These are phyloP conservation scores for Endocalyx cinctus DNA, from an alignment of 2,329 filamentous ascomycete genomes.

Conservation along the genomic window DNA sequence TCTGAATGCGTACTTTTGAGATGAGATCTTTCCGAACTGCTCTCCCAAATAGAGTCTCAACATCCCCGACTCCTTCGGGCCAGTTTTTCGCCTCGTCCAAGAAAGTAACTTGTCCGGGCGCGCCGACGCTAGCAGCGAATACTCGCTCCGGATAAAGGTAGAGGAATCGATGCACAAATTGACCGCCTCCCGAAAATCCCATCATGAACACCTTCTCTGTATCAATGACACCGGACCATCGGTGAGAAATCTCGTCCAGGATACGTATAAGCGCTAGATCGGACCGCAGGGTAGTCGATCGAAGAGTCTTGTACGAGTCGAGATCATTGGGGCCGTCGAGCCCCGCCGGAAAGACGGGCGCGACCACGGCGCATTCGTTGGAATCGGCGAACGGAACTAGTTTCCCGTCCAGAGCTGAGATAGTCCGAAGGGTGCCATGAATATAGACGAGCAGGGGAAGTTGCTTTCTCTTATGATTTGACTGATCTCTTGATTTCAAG, in stretches of 20 bases:
- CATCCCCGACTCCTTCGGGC: constrained; percentile 16
- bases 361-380: constrained; percentile 21
- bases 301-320: constrained; percentile 24
- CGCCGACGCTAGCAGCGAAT: constrained; percentile 23
- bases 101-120: constrained; percentile 23
- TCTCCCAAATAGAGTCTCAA: constrained; percentile 12
- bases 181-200: constrained; percentile 28
- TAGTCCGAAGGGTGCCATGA: constrained; percentile 24
- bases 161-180: constrained; percentile 27
- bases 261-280: constrained; percentile 24
- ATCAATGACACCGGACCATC: constrained; percentile 25
- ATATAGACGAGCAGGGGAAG: constrained; percentile 24
- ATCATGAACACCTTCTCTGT: constrained; percentile 22
- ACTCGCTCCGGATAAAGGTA: constrained; percentile 27
- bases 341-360: constrained; percentile 26
- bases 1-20: constrained; percentile 12
- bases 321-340: constrained; percentile 24
- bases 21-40: constrained; percentile 11
- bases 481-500: too few species aligned
- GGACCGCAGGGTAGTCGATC: constrained; percentile 15
- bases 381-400: constrained; percentile 21
- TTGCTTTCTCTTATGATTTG: constrained; percentile 15
- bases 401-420: constrained; percentile 9
- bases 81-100: constrained; percentile 17
- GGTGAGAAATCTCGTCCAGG: constrained; percentile 22